Percentiles rank a stretch among this genome's conserved stretches.
phyloP scores from a whole-genome alignment of 257 asterid species.

The Lithospermum erythrorhizon region DNA sequence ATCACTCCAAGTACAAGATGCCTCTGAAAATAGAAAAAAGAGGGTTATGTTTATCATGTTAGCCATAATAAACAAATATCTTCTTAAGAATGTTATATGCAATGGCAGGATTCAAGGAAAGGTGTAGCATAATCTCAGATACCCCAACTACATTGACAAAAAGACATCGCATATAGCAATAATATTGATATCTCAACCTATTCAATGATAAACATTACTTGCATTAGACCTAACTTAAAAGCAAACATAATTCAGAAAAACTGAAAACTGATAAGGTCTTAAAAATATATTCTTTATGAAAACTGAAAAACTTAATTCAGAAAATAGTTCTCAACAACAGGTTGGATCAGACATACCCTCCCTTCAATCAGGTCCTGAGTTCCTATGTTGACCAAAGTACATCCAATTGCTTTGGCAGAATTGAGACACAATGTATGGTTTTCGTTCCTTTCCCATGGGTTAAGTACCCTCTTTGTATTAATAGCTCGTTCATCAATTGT shows the following conservation, averaged over 20 bases:
- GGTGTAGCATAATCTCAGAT: background rate
- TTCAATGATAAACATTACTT: background rate
- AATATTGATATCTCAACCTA: background rate
- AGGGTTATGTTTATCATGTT: constrained; percentile 5
- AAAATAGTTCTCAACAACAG: constrained; percentile 5
- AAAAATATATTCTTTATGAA: too few species aligned
- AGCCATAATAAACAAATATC: background rate
- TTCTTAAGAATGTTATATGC: background rate
- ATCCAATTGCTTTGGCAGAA: constrained; percentile 98
- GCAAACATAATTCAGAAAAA: background rate
- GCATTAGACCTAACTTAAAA: too few species aligned
- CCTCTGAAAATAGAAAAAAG: constrained; percentile 49
- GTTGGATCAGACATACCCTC: constrained; percentile 47
- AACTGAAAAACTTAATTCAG: background rate
- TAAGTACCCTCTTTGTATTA: constrained; percentile 75
- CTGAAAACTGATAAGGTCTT: background rate
- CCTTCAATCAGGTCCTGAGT: constrained; percentile 95
- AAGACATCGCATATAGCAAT: background rate
- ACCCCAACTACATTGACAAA: background rate
- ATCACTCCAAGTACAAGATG: constrained; percentile 97
- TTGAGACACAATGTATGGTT: constrained; percentile 95
- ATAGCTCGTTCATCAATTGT: constrained; percentile 96
- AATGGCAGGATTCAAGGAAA: background rate
- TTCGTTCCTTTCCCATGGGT: constrained; percentile 99
- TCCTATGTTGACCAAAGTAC: constrained; percentile 94